A percentile compares a stretch with the other conserved stretches of the same genome.
Conservation (phyloP, 179 eudicot genomes). For the Camellia oleifera region DNA sequence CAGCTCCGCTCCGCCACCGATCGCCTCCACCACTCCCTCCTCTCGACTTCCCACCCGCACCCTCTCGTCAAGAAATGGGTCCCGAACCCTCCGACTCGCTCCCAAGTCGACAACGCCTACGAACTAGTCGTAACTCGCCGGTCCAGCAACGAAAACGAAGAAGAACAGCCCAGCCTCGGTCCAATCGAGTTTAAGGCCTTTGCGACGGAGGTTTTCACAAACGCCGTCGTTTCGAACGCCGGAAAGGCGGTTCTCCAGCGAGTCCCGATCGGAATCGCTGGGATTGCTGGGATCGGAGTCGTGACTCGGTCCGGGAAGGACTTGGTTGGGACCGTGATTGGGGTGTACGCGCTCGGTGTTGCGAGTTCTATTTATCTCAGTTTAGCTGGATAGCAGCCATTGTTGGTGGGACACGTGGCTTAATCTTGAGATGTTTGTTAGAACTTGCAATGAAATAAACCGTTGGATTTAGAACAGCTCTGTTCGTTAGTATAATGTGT, state of each 20-base stretch:
- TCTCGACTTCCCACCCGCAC: constrained; percentile 20
- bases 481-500: too few species aligned
- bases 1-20: constrained; percentile 62
- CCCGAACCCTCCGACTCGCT: constrained; percentile 62
- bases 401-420: too few species aligned
- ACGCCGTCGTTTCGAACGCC: constrained; percentile 49
- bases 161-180: constrained; percentile 18
- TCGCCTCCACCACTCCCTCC: constrained; percentile 53
- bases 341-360: constrained; percentile 64
- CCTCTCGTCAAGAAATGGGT: constrained; percentile 52
- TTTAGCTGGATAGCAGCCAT: constrained; percentile 16
- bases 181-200: constrained; percentile 47
- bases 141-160: not conserved
- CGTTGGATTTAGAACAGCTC: too few species aligned
- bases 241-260: constrained; percentile 33
- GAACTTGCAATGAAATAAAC: too few species aligned
- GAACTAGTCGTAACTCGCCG: constrained; percentile 22
- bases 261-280: constrained; percentile 56
- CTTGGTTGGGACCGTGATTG: constrained; percentile 55
- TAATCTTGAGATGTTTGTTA: too few species aligned
- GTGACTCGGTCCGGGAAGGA: constrained; percentile 43
- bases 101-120: constrained; percentile 53
- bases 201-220: constrained; percentile 48
- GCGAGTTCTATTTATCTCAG: constrained; percentile 55
- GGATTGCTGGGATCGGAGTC: constrained; percentile 71